Percentiles rank a stretch among this genome's conserved stretches.
phyloP scores from a whole-genome alignment of 768 basidiomycete genomes.

The Podaxis sp. region DNA sequence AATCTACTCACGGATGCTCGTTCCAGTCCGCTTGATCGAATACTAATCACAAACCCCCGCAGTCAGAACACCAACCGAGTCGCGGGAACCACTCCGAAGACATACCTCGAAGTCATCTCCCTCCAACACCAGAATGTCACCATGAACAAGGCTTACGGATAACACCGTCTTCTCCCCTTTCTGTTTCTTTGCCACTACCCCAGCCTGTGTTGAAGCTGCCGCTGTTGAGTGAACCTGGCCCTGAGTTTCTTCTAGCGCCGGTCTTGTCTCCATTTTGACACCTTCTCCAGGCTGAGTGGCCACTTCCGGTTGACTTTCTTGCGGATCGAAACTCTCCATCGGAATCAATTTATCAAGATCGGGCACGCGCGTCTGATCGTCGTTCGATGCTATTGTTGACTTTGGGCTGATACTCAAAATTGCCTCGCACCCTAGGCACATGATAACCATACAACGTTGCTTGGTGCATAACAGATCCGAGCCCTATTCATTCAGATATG shows the following conservation, averaged over 20 bases:
- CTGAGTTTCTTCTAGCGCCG: not conserved
- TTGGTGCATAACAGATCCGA: constrained; percentile 25
- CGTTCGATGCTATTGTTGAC: constrained; percentile 6
- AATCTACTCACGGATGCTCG: constrained; percentile 38
- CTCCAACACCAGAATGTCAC: constrained; percentile 38
- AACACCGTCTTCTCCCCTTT: constrained; percentile 13
- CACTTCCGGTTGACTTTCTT: constrained; percentile 3
- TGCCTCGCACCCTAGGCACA: constrained; percentile 38
- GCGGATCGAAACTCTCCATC: constrained; percentile 15
- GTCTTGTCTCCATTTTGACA: not conserved
- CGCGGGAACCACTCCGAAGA: constrained; percentile 7
- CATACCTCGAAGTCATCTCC: constrained; percentile 44
- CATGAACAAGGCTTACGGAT: constrained; percentile 40
- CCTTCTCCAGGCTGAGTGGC: not conserved
- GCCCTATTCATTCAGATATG: constrained; percentile 20
- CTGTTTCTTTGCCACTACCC: constrained; percentile 2
- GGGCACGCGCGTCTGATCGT: constrained; percentile 8
- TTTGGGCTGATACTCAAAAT: constrained; percentile 29
- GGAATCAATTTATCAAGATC: constrained; percentile 13
- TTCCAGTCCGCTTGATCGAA: constrained; percentile 42
- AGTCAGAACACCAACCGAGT: constrained; percentile 4
- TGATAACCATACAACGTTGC: constrained; percentile 26
- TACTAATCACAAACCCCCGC: constrained; percentile 29
- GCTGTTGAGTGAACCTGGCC: not conserved
- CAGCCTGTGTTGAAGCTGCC: not conserved